Percentiles rank a stretch among this genome's conserved stretches.
These are phyloP conservation scores for Plasmopara halstedii DNA, from an alignment of 352 stramenopile species.

Conservation along the genomic window DNA sequence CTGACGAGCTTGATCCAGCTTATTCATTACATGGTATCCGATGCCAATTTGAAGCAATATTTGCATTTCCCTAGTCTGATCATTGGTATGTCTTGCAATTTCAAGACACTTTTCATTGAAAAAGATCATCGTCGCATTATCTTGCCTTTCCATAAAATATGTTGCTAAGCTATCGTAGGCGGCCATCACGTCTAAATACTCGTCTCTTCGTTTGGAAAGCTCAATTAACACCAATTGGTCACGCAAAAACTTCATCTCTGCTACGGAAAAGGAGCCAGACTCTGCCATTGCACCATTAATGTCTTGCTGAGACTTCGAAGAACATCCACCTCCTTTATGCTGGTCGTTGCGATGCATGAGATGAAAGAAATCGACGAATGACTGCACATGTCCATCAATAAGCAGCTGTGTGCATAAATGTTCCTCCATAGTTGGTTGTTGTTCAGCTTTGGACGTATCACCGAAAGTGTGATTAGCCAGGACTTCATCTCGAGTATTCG, in stretches of 20 bases:
- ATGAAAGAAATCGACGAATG: slow-evolving; percentile 93
- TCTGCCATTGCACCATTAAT: slow-evolving; percentile 2
- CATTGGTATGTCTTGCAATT: slow-evolving; percentile 80
- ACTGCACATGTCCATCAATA: slow-evolving; percentile 86
- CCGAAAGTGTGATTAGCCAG: background rate
- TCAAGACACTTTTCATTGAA: slow-evolving; percentile 93
- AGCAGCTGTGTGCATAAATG: slow-evolving; percentile 84
- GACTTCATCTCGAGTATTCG: slow-evolving; percentile 3
- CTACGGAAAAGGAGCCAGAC: background rate
- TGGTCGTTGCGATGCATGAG: slow-evolving; percentile 78
- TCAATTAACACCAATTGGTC: slow-evolving; percentile 85
- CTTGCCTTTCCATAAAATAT: slow-evolving; percentile 67
- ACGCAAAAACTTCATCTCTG: slow-evolving; percentile 78
- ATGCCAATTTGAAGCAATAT: slow-evolving; percentile 77
- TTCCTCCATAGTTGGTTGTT: slow-evolving; percentile 63
- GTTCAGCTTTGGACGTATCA: slow-evolving; percentile 18
- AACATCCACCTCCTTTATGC: background rate
- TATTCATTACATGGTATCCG: slow-evolving; percentile 66
- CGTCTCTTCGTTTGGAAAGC: slow-evolving; percentile 81
- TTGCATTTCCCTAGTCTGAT: slow-evolving; percentile 81
- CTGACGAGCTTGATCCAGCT: slow-evolving; percentile 62
- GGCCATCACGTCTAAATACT: slow-evolving; percentile 77
- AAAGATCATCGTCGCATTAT: slow-evolving; percentile 87
- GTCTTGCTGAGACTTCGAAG: background rate
- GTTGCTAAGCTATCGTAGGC: slow-evolving; percentile 77